These are phyloP conservation scores for Colletotrichum tropicicola DNA, from an alignment of 2,329 filamentous ascomycete genomes.

Conservation along the genomic window DNA sequence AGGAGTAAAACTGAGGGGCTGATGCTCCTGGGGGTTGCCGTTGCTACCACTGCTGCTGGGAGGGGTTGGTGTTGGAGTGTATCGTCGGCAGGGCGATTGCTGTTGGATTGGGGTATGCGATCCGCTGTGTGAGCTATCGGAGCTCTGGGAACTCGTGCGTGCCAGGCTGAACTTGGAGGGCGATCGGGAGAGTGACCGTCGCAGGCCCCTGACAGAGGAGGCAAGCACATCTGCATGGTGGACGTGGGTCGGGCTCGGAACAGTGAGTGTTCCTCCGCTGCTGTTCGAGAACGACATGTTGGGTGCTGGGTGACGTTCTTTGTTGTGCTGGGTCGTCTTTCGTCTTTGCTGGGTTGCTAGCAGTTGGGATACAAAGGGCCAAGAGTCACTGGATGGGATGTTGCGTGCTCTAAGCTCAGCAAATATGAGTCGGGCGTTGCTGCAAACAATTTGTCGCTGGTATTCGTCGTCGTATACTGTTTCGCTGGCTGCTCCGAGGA, in stretches of 20 bases:
- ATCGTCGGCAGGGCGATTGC: slow-evolving; percentile 57
- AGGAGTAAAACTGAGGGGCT: slow-evolving; percentile 40
- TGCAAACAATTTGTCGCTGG: slow-evolving; percentile 25
- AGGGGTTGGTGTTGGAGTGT: slow-evolving; percentile 33
- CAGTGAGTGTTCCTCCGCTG: slow-evolving; percentile 80
- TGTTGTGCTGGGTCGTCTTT: not conserved
- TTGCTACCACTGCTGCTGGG: slow-evolving; percentile 39
- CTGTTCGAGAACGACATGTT: slow-evolving; percentile 68
- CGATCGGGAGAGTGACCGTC: slow-evolving; percentile 91
- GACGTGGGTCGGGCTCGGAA: slow-evolving; percentile 85
- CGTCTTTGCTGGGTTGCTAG: slow-evolving; percentile 1
- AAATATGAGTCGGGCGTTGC: slow-evolving; percentile 16
- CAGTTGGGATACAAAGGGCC: slow-evolving; percentile 21
- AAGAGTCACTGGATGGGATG: slow-evolving; percentile 1
- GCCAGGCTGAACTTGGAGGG: slow-evolving; percentile 85
- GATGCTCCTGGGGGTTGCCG: slow-evolving; percentile 41
- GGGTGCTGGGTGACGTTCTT: slow-evolving; percentile 26
- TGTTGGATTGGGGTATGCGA: slow-evolving; percentile 29
- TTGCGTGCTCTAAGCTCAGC: slow-evolving; percentile 4
- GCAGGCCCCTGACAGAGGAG: slow-evolving; percentile 81
- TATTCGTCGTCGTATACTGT: slow-evolving; percentile 27
- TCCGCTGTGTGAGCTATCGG: slow-evolving; percentile 53
- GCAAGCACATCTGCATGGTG: slow-evolving; percentile 82
- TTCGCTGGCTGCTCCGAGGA: slow-evolving; percentile 15
- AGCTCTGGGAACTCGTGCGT: slow-evolving; percentile 56